Conservation (phyloP, 2,329 filamentous ascomycete species). For the Coniochaeta hoffmannii region DNA sequence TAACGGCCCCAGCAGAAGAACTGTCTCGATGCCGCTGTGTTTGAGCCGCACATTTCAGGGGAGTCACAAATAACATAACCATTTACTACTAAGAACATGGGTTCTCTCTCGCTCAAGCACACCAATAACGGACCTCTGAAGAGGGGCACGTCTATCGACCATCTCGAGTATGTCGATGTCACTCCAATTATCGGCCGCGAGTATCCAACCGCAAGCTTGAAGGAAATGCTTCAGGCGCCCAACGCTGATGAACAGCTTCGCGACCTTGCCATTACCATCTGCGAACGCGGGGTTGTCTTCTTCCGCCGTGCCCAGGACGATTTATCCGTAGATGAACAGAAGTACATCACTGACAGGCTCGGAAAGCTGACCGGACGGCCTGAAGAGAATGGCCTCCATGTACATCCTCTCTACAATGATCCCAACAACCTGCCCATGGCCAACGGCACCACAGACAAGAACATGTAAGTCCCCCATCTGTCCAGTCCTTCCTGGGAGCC, state of each 20-base stretch:
- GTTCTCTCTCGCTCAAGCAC: conserved; percentile 6
- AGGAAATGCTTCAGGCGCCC: conserved; percentile 21
- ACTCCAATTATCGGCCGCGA: conserved; percentile 25
- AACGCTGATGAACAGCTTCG: conserved; percentile 22
- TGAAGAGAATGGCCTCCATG: conserved; percentile 21
- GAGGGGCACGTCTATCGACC: conserved; percentile 19
- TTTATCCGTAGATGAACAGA: conserved; percentile 23
- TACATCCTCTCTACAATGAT: conserved; percentile 25
- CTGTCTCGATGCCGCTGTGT: background rate
- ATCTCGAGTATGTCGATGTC: conserved; percentile 22
- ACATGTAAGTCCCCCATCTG: conserved; percentile 20
- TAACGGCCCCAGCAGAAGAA: background rate
- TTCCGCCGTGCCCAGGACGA: conserved; percentile 23
- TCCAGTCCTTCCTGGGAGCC: background rate
- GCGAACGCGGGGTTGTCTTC: conserved; percentile 24
- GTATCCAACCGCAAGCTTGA: conserved; percentile 21
- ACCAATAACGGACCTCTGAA: conserved; percentile 4
- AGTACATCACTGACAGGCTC: conserved; percentile 22
- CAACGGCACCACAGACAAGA: conserved; percentile 25
- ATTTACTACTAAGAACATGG: conserved; percentile 1
- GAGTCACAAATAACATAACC: background rate
- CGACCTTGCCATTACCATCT: conserved; percentile 26
- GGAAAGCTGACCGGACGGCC: conserved; percentile 23
- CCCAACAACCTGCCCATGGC: conserved; percentile 28
- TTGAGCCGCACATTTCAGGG: background rate